Evolutionary conservation across 2,329 filamentous ascomycete genomes (phyloP).

Genomic region (Calonectria pseudoreteaudii): DNA sequence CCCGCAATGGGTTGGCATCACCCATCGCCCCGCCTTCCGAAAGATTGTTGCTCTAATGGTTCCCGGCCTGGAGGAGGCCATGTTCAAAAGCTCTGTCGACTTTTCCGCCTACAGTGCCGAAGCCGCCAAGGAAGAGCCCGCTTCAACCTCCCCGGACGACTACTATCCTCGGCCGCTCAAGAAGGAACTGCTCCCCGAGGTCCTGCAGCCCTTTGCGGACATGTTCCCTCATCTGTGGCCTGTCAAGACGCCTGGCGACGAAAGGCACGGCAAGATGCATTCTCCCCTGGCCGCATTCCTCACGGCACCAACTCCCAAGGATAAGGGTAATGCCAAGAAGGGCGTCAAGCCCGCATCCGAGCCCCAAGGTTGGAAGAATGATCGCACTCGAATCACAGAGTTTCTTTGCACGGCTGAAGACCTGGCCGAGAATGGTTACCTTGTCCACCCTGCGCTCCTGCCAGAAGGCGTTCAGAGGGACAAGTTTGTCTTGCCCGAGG

Average conservation of each 20-base stretch:
- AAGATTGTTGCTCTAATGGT: constrained; percentile 94
- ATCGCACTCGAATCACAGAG: constrained; percentile 83
- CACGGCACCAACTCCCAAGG: constrained; percentile 77
- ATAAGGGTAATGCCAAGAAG: constrained; percentile 68
- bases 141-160: constrained; percentile 65
- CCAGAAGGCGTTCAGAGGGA: constrained; percentile 66
- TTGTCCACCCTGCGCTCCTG: constrained; percentile 83
- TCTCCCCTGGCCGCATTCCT: constrained; percentile 90
- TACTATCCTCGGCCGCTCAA: constrained; percentile 68
- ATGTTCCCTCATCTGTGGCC: constrained; percentile 94
- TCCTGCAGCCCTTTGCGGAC: constrained; percentile 76
- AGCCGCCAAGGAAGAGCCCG: constrained; percentile 44
- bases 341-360: constrained; percentile 71
- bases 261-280: constrained; percentile 82
- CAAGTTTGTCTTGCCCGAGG: constrained; percentile 68
- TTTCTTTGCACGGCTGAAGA: constrained; percentile 81
- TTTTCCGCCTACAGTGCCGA: constrained; percentile 59
- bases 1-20: constrained; percentile 74
- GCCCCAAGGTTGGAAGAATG: constrained; percentile 76
- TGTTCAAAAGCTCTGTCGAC: constrained; percentile 78
- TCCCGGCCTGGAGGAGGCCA: constrained; percentile 88
- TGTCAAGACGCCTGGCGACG: constrained; percentile 87
- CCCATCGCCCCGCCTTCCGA: constrained; percentile 71
- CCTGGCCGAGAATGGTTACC: constrained; percentile 84
- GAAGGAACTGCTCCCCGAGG: constrained; percentile 62